These are phyloP conservation scores for Bolboschoenus planiculmis DNA, from an alignment of 176 grass and related monocot genomes.

Conservation along the genomic window DNA sequence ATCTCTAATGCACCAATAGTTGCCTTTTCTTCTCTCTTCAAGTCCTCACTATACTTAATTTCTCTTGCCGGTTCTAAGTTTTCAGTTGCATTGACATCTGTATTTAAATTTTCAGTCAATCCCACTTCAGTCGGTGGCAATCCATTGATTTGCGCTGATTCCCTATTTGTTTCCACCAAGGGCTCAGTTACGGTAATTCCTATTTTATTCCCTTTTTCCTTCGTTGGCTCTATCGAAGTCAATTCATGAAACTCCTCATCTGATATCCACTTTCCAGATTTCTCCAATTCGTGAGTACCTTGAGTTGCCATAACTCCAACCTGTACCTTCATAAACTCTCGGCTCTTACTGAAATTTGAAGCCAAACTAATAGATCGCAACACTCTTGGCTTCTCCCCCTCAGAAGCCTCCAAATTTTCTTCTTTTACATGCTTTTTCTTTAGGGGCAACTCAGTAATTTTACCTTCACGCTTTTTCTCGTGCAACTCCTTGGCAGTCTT, in stretches of 20 bases:
- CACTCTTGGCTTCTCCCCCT: neutral
- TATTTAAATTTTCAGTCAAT: neutral
- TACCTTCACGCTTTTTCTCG: conserved; percentile 61
- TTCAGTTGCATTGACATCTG: neutral
- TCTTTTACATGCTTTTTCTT: conserved; percentile 11
- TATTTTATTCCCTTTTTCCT: conserved; percentile 36
- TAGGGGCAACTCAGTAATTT: conserved; percentile 44
- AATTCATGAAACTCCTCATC: conserved; percentile 64
- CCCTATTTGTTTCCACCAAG: conserved; percentile 15
- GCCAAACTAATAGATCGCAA: conserved; percentile 12
- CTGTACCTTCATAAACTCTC: conserved; percentile 29
- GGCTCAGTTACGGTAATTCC: conserved; percentile 18
- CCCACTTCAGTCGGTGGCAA: neutral
- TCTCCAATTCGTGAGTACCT: conserved; percentile 34
- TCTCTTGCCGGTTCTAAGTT: conserved; percentile 21
- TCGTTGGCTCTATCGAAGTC: conserved; percentile 25
- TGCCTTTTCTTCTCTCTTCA: neutral
- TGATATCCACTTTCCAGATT: conserved; percentile 61
- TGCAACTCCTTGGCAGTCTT: conserved; percentile 91
- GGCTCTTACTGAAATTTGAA: conserved; percentile 12
- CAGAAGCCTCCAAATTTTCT: conserved; percentile 22
- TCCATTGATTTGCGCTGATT: neutral
- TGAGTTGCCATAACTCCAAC: conserved; percentile 27
- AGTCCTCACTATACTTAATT: conserved; percentile 2
- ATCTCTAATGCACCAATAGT: neutral